Evolutionary conservation across 805 yeast species (phyloP).

Genomic region (Saitoella complicata): DNA sequence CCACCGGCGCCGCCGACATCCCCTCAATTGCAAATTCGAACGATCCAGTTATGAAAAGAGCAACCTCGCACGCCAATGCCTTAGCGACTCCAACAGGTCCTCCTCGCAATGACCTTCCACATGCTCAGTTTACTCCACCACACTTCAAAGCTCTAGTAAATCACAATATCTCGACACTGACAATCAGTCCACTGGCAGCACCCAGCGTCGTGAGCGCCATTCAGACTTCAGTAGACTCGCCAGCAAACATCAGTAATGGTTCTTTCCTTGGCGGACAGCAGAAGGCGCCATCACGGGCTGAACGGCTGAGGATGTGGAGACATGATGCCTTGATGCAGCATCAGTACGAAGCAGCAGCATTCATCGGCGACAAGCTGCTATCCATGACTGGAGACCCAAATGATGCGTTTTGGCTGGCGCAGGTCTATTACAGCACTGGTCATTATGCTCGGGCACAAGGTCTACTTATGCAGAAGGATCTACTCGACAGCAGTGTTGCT

Average conservation of each 20-base stretch:
- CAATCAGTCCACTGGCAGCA: conserved; percentile 1
- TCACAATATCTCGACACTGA: neutral
- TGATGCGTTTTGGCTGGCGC: conserved; percentile 94
- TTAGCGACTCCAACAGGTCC: too few species aligned
- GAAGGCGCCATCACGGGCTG: conserved; percentile 35
- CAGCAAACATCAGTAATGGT: neutral
- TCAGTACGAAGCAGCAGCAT: conserved; percentile 77
- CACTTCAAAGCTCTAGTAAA: neutral
- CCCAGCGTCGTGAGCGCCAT: neutral
- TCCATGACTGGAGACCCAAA: conserved; percentile 69
- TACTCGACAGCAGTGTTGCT: conserved; percentile 41
- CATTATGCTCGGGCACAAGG: conserved; percentile 66
- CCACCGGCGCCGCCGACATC: too few species aligned
- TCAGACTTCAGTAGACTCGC: neutral
- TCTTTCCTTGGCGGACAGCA: neutral
- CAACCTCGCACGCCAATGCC: too few species aligned
- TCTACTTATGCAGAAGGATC: conserved; percentile 40
- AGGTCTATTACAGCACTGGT: conserved; percentile 63
- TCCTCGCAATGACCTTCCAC: too few species aligned
- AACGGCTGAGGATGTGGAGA: conserved; percentile 75
- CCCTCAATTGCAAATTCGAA: too few species aligned
- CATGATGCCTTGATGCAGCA: conserved; percentile 88
- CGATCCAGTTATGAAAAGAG: too few species aligned
- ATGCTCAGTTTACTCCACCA: too few species aligned
- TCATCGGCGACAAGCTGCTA: conserved; percentile 78